These are phyloP conservation scores for Flaveria floridana DNA, from an alignment of 140 eudicot genomes.

Conservation along the genomic window DNA sequence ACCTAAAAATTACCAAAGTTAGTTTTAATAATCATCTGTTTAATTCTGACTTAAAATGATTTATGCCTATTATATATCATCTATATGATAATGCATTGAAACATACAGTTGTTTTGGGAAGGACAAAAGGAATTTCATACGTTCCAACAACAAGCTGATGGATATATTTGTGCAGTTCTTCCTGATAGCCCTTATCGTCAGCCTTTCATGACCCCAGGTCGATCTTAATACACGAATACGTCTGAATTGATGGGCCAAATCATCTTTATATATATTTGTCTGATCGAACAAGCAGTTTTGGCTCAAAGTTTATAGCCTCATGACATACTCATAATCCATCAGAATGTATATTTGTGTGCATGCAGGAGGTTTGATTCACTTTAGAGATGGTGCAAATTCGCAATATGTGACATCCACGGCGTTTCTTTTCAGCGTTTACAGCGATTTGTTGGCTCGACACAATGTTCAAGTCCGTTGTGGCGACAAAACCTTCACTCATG, in stretches of 20 bases:
- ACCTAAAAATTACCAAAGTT: too few relatives aligned
- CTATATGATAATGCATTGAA: slow-evolving; percentile 23
- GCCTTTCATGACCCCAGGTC: slow-evolving; percentile 66
- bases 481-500: slow-evolving; percentile 36
- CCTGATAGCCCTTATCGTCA: slow-evolving; percentile 76
- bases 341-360: background rate
- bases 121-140: slow-evolving; percentile 51
- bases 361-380: slow-evolving; percentile 70
- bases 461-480: slow-evolving; percentile 57
- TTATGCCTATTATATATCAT: background rate
- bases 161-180: slow-evolving; percentile 55
- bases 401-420: slow-evolving; percentile 77
- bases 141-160: slow-evolving; percentile 59
- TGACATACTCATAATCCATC: background rate
- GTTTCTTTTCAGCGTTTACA: slow-evolving; percentile 58
- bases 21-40: too few relatives aligned
- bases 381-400: slow-evolving; percentile 90
- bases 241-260: background rate
- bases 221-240: background rate
- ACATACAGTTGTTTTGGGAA: slow-evolving; percentile 51
- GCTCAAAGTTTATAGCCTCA: background rate
- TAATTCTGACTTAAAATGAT: too few relatives aligned
- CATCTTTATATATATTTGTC: background rate
- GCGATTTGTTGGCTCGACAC: slow-evolving; percentile 56
- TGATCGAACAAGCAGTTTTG: background rate